Conservation (phyloP, 176 grass and related monocot species). For the Oryza rufipogon region DNA sequence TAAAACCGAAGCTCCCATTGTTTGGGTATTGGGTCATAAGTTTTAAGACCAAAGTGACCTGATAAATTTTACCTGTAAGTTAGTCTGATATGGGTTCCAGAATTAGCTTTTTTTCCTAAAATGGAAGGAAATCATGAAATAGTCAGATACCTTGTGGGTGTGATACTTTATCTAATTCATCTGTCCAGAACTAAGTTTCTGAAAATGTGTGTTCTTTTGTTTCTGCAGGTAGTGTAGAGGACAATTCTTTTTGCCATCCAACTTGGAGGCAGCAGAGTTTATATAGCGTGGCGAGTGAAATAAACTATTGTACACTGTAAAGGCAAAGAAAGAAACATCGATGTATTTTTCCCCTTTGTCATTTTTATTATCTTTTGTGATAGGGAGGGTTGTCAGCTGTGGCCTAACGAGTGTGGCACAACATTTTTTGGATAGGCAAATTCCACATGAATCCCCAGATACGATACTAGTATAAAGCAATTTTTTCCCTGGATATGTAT, state of each 20-base stretch:
- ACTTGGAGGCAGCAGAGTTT: conserved; percentile 41
- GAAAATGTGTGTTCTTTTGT: neutral
- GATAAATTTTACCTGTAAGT: neutral
- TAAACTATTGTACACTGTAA: conserved; percentile 65
- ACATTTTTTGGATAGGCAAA: conserved; percentile 39
- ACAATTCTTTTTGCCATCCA: conserved; percentile 28
- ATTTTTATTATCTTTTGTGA: conserved; percentile 31
- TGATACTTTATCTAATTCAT: neutral
- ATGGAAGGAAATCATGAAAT: neutral
- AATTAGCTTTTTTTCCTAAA: neutral
- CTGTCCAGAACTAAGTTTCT: neutral
- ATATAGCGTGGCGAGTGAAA: conserved; percentile 37
- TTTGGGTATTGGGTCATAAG: neutral
- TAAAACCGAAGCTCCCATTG: neutral
- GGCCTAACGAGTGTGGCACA: conserved; percentile 9
- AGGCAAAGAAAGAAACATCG: conserved; percentile 55
- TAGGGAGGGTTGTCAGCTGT: conserved; percentile 9
- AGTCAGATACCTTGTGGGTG: neutral
- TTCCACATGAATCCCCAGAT: conserved; percentile 29
- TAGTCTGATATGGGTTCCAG: neutral
- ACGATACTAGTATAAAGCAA: conserved; percentile 35
- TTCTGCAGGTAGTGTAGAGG: conserved; percentile 55
- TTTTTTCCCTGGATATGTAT: conserved; percentile 22
- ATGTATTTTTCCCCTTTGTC: conserved; percentile 37
- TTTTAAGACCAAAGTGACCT: conserved; percentile 5